A percentile compares a stretch with the other conserved stretches of the same genome.
These are phyloP conservation scores for Malus domestica DNA, from an alignment of 306 rosid species.

Conservation along the genomic window ASM211411v1 NC_041795.1:4930501-4931000, in stretches of 20 bases:
- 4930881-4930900: background rate
- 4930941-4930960: no score
- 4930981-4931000: background rate
- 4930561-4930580: slow-evolving; percentile 57
- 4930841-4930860: background rate
- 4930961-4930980: no score
- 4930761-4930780: background rate
- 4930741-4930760: background rate
- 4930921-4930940: no score
- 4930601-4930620: slow-evolving; percentile 51
- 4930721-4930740: background rate
- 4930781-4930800: background rate
- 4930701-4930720: background rate
- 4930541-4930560: slow-evolving; percentile 59
- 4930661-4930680: background rate
- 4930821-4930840: background rate
- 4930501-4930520: slow-evolving; percentile 64
- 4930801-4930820: background rate
- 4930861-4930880: no score
- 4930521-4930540: slow-evolving; percentile 44
- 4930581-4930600: slow-evolving; percentile 54
- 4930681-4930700: background rate
- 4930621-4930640: slow-evolving; percentile 72
- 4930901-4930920: background rate
- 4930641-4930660: slow-evolving; percentile 50